Percentiles rank a stretch among this genome's conserved stretches.
Conservation (phyloP, 2,329 filamentous ascomycete species). For the Ophiosphaerella narmari region DNA sequence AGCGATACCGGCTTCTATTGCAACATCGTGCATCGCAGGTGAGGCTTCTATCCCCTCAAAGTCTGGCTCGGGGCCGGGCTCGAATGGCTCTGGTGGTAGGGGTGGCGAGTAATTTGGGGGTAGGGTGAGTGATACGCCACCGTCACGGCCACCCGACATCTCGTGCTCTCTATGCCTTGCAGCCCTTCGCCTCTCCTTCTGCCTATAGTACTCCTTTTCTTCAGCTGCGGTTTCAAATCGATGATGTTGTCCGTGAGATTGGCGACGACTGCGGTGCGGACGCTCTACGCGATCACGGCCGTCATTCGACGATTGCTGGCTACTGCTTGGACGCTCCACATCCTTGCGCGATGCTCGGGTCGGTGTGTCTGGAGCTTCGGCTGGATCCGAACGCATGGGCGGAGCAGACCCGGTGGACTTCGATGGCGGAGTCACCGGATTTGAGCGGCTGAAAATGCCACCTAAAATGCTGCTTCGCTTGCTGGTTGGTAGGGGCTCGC, state of each 20-base stretch:
- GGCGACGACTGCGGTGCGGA: constrained; percentile 35
- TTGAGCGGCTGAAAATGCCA: constrained; percentile 40
- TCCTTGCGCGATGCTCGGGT: constrained; percentile 24
- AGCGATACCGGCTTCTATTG: constrained; percentile 27
- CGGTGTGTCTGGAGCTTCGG: constrained; percentile 19
- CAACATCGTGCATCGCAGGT: constrained; percentile 29
- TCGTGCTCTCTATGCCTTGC: constrained; percentile 30
- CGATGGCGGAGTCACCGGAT: constrained; percentile 27
- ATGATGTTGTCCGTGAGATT: constrained; percentile 30
- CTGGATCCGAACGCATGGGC: constrained; percentile 31
- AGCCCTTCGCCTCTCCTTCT: constrained; percentile 37
- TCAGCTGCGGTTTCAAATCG: constrained; percentile 36
- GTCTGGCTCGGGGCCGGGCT: constrained; percentile 19
- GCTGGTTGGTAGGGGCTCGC: constrained; percentile 29
- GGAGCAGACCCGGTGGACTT: constrained; percentile 29
- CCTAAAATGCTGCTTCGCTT: constrained; percentile 38
- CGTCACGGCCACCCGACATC: constrained; percentile 34
- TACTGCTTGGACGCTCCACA: constrained; percentile 29
- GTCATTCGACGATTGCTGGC: constrained; percentile 39
- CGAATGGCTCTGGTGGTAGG: constrained; percentile 25
- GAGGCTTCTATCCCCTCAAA: constrained; percentile 6
- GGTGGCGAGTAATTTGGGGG: constrained; percentile 23
- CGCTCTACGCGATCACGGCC: constrained; percentile 38
- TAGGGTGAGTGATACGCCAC: constrained; percentile 23
- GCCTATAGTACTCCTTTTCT: constrained; percentile 38